These are phyloP conservation scores for Verticillium longisporum DNA, from an alignment of 2,329 filamentous ascomycete genomes.

Conservation along the genomic window DNA sequence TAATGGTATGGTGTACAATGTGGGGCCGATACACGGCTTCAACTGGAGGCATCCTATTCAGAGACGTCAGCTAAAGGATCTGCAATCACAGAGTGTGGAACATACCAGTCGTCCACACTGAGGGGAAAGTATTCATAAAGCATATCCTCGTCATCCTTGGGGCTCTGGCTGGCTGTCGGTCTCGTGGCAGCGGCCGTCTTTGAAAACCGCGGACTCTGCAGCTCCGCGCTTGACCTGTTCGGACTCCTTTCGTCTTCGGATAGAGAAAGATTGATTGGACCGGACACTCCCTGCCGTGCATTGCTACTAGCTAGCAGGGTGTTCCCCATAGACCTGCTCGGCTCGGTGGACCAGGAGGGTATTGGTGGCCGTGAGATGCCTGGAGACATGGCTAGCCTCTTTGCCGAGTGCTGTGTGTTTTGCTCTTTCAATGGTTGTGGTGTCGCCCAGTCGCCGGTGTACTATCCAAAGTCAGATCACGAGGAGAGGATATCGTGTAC, in stretches of 20 bases:
- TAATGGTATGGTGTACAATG: constrained; percentile 81
- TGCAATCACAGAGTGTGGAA: neutral
- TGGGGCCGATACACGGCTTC: constrained; percentile 88
- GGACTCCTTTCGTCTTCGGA: constrained; percentile 56
- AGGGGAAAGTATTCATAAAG: constrained; percentile 94
- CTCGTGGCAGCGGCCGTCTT: constrained; percentile 26
- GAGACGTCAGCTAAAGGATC: constrained; percentile 14
- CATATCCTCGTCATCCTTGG: constrained; percentile 71
- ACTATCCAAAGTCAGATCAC: constrained; percentile 13
- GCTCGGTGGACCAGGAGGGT: constrained; percentile 39
- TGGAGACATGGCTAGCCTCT: constrained; percentile 47
- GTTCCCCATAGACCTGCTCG: constrained; percentile 9
- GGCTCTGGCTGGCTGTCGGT: constrained; percentile 45
- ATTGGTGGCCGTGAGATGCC: constrained; percentile 45
- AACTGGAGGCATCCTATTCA: constrained; percentile 67
- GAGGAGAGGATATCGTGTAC: neutral
- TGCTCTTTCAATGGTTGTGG: constrained; percentile 24
- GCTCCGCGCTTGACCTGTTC: constrained; percentile 41
- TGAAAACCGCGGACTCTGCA: constrained; percentile 43
- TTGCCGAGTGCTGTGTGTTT: constrained; percentile 44
- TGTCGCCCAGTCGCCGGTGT: constrained; percentile 38
- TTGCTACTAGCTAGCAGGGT: neutral
- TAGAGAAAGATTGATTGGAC: constrained; percentile 46
- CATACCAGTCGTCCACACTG: constrained; percentile 77
- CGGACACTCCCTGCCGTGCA: constrained; percentile 15